Base-by-base conservation (phyloP, 805 yeast genomes). In the Metschnikowia shivogae region DNA sequence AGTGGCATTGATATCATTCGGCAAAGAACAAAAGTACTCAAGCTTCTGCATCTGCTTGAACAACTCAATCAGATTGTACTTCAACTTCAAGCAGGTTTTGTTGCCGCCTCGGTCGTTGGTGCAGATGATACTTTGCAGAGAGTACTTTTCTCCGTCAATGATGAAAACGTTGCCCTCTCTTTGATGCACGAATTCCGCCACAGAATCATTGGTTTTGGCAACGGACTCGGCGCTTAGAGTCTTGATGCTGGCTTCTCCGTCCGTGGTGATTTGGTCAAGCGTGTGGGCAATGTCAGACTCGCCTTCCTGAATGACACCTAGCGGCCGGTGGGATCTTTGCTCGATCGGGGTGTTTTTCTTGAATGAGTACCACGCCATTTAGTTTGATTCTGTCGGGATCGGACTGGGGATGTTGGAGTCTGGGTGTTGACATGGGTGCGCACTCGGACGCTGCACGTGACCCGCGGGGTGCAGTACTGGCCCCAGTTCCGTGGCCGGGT, bases 1-100 rank as follows among this genome's bases (percentile, higher is more conserved):
- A 1, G 79, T 75, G 30, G 77, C 76, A 44, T 66, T 67, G 22
- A 75, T 62, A 32, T 74, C 74, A 35, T 72, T 69, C 5, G 80
- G 77, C 33, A 75, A 64, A 1, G 78, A 72, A 52, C 80, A 76
- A 52, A 74, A 75, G 56, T 72, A 76, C 34, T 73, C 76, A 56
- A 70, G 61, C 19, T 62, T 64, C 47, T 76, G 80, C 80, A 76
- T 75, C 20, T 66, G 68, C 46, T 67, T 73, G 63, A 76, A 76
- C 44, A 76, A 58, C 33, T 69, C 63, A 26, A 74, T 60, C 20
- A 72, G 70, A 40, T 68, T 67, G 32, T 62, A 59, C 29, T 60
- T 63, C 39, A 76, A 59, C 47, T 72, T 73, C 44, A 75, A 57
- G 51, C 80, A 76, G 4, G 78, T 73, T 50, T 74, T 72, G 24